Evolutionary conservation across 495 filamentous ascomycete species (phyloP).

Genomic region (Entonaema liquescens): DNA sequence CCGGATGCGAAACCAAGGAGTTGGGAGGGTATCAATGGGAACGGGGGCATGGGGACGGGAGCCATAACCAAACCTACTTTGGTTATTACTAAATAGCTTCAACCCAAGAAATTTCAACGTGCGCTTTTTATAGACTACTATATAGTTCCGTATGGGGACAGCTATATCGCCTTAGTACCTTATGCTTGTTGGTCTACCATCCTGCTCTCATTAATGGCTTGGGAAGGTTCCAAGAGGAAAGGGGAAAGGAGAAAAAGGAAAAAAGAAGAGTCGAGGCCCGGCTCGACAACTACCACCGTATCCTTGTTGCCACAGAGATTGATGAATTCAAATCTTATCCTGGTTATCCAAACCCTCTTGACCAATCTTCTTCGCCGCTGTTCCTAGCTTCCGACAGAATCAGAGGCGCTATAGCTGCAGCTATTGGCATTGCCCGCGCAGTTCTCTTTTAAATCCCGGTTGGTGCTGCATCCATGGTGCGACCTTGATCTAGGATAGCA

Average conservation of each 20-base stretch:
- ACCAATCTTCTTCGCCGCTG: not conserved
- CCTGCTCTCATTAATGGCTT: not conserved
- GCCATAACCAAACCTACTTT: slow-evolving; percentile 7
- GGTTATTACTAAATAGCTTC: slow-evolving; percentile 9
- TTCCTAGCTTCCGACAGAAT: slow-evolving; percentile 7
- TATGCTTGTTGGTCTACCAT: not conserved
- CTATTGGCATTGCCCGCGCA: slow-evolving; percentile 18
- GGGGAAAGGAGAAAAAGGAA: not conserved
- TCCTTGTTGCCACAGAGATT: not conserved
- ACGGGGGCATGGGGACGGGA: not conserved
- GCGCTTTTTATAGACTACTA: slow-evolving; percentile 15
- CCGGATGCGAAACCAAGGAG: slow-evolving; percentile 25
- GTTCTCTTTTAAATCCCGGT: slow-evolving; percentile 28
- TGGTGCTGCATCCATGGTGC: slow-evolving; percentile 4
- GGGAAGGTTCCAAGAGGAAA: not conserved
- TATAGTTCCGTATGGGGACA: not conserved
- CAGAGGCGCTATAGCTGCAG: slow-evolving; percentile 2
- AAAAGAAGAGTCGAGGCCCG: slow-evolving; percentile 1
- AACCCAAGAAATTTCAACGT: slow-evolving; percentile 7
- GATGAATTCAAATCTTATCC: not conserved
- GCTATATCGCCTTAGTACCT: not conserved
- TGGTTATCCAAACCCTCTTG: not conserved
- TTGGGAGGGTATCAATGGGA: slow-evolving; percentile 33
- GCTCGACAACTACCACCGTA: not conserved
- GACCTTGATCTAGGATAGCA: not conserved